phyloP scores from a whole-genome alignment of 768 basidiomycete species.

The Gelatoporia subvermispora region DNA sequence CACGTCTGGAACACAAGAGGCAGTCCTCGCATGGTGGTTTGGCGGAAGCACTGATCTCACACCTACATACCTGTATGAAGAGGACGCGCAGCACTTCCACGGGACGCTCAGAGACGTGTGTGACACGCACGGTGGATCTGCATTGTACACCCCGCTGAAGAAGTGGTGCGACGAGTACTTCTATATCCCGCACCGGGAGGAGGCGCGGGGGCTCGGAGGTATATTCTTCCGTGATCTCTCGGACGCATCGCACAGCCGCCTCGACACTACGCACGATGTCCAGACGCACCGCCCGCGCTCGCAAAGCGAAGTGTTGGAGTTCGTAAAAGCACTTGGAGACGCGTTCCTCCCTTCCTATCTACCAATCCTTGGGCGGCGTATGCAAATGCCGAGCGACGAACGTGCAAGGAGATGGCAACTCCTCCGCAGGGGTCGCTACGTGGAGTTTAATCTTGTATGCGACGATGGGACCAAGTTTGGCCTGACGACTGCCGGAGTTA shows the following conservation, averaged over 20 bases:
- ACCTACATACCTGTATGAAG: slow-evolving; percentile 82
- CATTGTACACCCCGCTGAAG: slow-evolving; percentile 75
- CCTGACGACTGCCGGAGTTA: slow-evolving; percentile 46
- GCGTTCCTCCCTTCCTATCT: slow-evolving; percentile 85
- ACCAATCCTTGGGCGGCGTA: slow-evolving; percentile 66
- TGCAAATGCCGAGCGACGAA: slow-evolving; percentile 48
- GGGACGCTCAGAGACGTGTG: slow-evolving; percentile 66
- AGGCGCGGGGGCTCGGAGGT: slow-evolving; percentile 85
- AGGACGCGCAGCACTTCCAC: slow-evolving; percentile 86
- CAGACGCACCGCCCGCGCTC: too few relatives aligned
- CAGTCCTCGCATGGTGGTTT: slow-evolving; percentile 99
- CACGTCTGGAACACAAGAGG: too few relatives aligned
- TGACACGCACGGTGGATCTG: slow-evolving; percentile 53
- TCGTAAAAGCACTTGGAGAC: too few relatives aligned
- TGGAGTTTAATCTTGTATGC: slow-evolving; percentile 71
- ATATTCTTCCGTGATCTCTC: slow-evolving; percentile 93
- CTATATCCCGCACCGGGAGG: slow-evolving; percentile 79
- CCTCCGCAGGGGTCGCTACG: slow-evolving; percentile 81
- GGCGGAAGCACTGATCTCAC: slow-evolving; percentile 94
- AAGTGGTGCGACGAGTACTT: slow-evolving; percentile 94
- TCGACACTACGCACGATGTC: slow-evolving; percentile 18
- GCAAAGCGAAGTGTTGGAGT: too few relatives aligned
- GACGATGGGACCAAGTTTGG: slow-evolving; percentile 63
- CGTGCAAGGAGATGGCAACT: slow-evolving; percentile 84
- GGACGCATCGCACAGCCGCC: slow-evolving; percentile 51